Evolutionary conservation across 345 rosid species (phyloP), one percentile per base, ranked within the genome.

Genomic region (Brassica cretica): DNA sequence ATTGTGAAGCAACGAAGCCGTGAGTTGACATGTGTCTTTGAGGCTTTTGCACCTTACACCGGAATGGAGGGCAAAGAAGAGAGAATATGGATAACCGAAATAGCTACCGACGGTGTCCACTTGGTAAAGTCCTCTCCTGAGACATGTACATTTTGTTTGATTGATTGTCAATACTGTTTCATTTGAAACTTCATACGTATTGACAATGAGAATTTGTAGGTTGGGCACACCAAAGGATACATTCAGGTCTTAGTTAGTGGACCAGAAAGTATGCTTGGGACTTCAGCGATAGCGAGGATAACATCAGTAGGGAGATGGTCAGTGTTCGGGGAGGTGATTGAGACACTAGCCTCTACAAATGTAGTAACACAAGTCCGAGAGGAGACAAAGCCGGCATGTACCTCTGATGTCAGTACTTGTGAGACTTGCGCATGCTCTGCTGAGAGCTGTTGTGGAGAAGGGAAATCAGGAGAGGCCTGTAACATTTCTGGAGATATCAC

Each of bases 251-350:
- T 93, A 56, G 86, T 93, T 37, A 85, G 76, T 80, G 93, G 76
- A 80, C 84, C 94, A 16, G 92, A 89, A 74, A 80, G 80, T 76
- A 84, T 90, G 90, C 85, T 90, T 64, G 97, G 97, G 29, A 75
- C 86, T 75, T 88, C 97, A 71, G 97, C 89, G 29, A 84, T 90
- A 41, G 96, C 79, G 67, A 95, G 87, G 91, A 93, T 93, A 87
- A 90, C 96, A 66, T 88, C 98, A 2, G 90, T 88, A 2, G 98
- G 96, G 79, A 88, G 98, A 86, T 95, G 98, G 99, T 93, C 96
- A 9, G 94, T 91, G 70, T 91, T 93, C 15, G 98, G 94, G 33
- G 89, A 93, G 63, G 93, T 91, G 67, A 90, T 90, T 29, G 89
- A 95, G 80, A 80, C 77, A 64, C 65, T 89, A 39, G 72, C 41